Evolutionary conservation across 768 basidiomycete genomes (phyloP).

Genomic region (Galerina marginata): DNA sequence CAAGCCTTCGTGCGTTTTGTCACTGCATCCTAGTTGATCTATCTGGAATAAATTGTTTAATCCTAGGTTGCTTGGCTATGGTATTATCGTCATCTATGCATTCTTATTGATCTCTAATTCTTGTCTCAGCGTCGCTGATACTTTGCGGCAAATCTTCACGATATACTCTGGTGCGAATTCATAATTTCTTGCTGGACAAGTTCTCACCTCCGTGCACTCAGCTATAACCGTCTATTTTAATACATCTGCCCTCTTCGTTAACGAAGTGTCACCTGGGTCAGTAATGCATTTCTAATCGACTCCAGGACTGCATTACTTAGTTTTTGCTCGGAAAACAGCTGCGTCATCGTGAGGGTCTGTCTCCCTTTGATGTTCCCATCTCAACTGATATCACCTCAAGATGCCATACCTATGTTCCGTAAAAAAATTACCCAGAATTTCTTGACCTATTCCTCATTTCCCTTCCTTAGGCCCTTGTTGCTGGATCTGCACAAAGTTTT

Average conservation of each 20-base stretch:
- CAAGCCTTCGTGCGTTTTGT: neutral
- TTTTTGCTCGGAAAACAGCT: neutral
- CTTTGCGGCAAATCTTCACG: slow-evolving; percentile 8
- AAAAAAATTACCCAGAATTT: neutral
- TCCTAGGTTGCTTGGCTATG: slow-evolving; percentile 9
- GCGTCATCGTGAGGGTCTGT: neutral
- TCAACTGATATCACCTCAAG: neutral
- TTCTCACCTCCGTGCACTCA: neutral
- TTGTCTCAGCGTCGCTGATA: slow-evolving; percentile 2
- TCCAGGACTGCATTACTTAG: neutral
- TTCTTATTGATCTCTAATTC: neutral
- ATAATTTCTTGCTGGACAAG: neutral
- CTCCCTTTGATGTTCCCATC: neutral
- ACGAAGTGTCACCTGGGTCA: neutral
- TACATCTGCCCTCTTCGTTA: slow-evolving; percentile 1
- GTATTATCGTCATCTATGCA: neutral
- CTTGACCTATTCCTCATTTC: neutral
- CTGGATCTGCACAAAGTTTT: slow-evolving; percentile 10
- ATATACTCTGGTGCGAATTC: slow-evolving; percentile 6
- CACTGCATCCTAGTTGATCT: neutral
- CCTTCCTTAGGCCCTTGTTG: slow-evolving; percentile 4
- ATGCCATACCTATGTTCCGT: slow-evolving; percentile 11
- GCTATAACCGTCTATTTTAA: slow-evolving; percentile 7
- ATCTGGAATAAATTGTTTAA: neutral
- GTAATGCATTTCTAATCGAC: neutral